Evolutionary conservation across 1,284 basidiomycete genomes (phyloP).

Genomic region (Caloboletus firmus): DNA sequence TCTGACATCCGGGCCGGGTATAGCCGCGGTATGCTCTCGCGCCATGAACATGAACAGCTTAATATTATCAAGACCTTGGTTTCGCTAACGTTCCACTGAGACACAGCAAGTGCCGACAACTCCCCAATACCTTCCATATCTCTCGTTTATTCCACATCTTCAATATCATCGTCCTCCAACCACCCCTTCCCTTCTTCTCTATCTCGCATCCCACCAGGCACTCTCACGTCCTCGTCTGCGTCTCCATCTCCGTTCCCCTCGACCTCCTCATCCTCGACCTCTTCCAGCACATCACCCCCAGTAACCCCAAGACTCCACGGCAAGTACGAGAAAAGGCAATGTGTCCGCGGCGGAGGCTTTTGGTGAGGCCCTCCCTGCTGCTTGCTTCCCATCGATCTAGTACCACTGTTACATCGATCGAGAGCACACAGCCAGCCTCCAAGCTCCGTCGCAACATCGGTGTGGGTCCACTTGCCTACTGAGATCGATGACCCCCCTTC

Average conservation of each 20-base stretch:
- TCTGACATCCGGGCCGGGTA: neutral
- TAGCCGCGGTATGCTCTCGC: neutral
- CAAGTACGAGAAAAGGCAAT: constrained; percentile 56
- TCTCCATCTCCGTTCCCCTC: constrained; percentile 12
- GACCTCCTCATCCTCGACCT: constrained; percentile 30
- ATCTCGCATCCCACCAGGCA: constrained; percentile 19
- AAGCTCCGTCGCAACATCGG: constrained; percentile 55
- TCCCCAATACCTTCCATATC: neutral
- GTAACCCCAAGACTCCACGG: constrained; percentile 40
- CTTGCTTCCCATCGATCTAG: constrained; percentile 25
- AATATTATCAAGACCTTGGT: no score
- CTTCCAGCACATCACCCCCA: constrained; percentile 32
- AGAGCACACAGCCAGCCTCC: constrained; percentile 58
- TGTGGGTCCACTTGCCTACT: constrained; percentile 52
- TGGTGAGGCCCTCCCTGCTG: neutral
- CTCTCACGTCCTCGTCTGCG: constrained; percentile 25
- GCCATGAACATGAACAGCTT: neutral
- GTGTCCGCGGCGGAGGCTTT: constrained; percentile 41
- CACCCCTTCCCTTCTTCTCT: constrained; percentile 46
- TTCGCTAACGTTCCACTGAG: no score
- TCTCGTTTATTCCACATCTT: constrained; percentile 40
- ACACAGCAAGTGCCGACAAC: neutral
- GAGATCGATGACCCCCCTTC: constrained; percentile 27
- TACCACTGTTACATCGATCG: constrained; percentile 12
- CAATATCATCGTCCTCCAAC: constrained; percentile 71